Conservation (phyloP, 306 rosid genomes). For the Quercus cerris region DNA sequence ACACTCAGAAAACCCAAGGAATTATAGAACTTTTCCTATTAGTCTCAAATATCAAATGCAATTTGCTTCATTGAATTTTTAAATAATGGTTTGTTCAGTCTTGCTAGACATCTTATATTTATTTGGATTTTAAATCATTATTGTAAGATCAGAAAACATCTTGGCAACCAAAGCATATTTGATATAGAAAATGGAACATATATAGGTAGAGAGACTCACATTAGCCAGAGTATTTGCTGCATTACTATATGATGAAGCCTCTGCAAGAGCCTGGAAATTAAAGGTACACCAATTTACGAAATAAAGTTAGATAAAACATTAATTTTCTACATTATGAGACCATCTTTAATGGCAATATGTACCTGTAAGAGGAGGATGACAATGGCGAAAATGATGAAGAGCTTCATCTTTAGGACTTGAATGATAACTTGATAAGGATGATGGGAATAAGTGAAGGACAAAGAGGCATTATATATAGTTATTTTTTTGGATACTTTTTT, state of each 20-base stretch:
- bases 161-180: too few relatives aligned
- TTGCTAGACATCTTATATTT: too few relatives aligned
- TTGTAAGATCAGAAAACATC: too few relatives aligned
- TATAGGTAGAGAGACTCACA: constrained; percentile 14
- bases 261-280: constrained; percentile 35
- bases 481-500: neutral
- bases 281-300: neutral
- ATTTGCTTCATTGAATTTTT: too few relatives aligned
- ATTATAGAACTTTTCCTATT: too few relatives aligned
- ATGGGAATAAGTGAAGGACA: neutral
- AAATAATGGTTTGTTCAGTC: too few relatives aligned
- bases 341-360: neutral
- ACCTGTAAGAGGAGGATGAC: constrained; percentile 35
- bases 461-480: constrained; percentile 1
- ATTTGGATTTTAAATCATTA: too few relatives aligned
- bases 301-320: neutral
- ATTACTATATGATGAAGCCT: constrained; percentile 31
- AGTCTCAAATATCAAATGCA: too few relatives aligned
- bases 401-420: constrained; percentile 21
- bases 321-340: neutral
- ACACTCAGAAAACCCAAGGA: neutral
- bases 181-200: too few relatives aligned
- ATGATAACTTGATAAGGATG: neutral
- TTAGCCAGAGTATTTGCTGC: constrained; percentile 22
- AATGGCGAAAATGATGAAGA: constrained; percentile 18